phyloP scores from a whole-genome alignment of 768 basidiomycete genomes.

The Termitomyces sp. region DNA sequence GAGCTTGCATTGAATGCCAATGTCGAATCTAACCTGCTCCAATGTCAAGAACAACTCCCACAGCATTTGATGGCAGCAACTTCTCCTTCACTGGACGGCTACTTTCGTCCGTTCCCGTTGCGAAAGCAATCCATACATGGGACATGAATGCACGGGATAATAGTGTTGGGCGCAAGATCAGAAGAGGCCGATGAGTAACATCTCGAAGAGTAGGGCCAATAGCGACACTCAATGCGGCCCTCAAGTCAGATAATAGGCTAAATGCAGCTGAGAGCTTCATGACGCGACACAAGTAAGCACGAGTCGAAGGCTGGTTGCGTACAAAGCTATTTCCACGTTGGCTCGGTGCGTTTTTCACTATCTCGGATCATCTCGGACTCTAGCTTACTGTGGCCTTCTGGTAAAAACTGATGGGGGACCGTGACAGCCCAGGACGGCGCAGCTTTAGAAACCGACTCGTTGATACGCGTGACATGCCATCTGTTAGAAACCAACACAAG shows the following conservation, averaged over 20 bases:
- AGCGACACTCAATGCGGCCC: slow-evolving; percentile 31
- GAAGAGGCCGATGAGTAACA: slow-evolving; percentile 34
- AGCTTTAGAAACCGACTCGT: too few relatives aligned
- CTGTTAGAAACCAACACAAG: too few relatives aligned
- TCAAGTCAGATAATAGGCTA: slow-evolving; percentile 39
- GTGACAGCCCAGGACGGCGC: too few relatives aligned
- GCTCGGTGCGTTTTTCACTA: too few relatives aligned
- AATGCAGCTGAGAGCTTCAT: slow-evolving; percentile 50
- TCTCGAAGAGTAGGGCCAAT: slow-evolving; percentile 43
- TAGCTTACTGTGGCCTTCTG: too few relatives aligned
- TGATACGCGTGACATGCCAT: too few relatives aligned
- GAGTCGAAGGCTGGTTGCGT: too few relatives aligned
- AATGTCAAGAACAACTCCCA: slow-evolving; percentile 58
- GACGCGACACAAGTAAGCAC: neutral
- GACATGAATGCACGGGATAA: slow-evolving; percentile 56
- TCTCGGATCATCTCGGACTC: too few relatives aligned
- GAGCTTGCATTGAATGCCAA: neutral
- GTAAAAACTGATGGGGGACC: too few relatives aligned
- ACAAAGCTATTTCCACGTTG: too few relatives aligned
- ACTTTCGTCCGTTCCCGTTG: slow-evolving; percentile 40
- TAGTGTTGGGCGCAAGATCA: slow-evolving; percentile 26
- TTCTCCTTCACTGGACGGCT: slow-evolving; percentile 35
- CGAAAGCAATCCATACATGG: slow-evolving; percentile 51
- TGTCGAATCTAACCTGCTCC: slow-evolving; percentile 11
- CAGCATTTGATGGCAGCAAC: slow-evolving; percentile 39